Conservation (phyloP, 1,139 yeast genomes). For the Saccharomyces hybrid region DNA sequence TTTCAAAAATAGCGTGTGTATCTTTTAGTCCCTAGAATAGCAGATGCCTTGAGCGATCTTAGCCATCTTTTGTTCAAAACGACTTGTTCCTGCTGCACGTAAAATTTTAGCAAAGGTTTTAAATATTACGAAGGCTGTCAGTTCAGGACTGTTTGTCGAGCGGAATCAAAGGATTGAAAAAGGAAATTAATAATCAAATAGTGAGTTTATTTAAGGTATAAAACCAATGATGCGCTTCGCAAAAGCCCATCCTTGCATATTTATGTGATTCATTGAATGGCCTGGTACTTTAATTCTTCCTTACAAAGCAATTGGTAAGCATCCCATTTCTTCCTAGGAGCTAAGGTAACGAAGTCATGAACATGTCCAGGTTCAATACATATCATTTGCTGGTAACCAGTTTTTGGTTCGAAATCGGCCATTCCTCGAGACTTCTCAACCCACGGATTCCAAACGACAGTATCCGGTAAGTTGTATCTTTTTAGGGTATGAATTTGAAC, state of each 20-base stretch:
- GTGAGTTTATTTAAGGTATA: neutral
- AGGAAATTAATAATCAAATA: neutral
- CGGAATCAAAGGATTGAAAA: no score
- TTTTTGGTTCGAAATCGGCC: slow-evolving; percentile 82
- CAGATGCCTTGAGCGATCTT: no score
- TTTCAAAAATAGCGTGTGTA: no score
- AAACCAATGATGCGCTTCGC: neutral
- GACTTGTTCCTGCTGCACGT: no score
- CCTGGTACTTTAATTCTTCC: slow-evolving; percentile 35
- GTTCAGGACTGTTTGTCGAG: no score
- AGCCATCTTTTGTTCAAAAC: no score
- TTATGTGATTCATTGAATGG: slow-evolving; percentile 19
- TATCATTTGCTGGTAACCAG: slow-evolving; percentile 77
- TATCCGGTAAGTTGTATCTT: slow-evolving; percentile 67
- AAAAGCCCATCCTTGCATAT: neutral
- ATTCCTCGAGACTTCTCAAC: slow-evolving; percentile 65
- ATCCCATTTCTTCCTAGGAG: slow-evolving; percentile 65
- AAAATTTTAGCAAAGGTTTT: no score
- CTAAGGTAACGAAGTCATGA: slow-evolving; percentile 51
- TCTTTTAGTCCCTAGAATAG: no score
- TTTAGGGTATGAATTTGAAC: slow-evolving; percentile 59
- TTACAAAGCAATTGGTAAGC: slow-evolving; percentile 50
- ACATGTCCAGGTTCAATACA: slow-evolving; percentile 95
- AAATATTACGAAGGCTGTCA: no score
- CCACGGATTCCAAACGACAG: slow-evolving; percentile 99